Evolutionary conservation across 306 rosid genomes (phyloP), one percentile per base, ranked within the genome.

Genomic region (Luffa acutangula): DNA sequence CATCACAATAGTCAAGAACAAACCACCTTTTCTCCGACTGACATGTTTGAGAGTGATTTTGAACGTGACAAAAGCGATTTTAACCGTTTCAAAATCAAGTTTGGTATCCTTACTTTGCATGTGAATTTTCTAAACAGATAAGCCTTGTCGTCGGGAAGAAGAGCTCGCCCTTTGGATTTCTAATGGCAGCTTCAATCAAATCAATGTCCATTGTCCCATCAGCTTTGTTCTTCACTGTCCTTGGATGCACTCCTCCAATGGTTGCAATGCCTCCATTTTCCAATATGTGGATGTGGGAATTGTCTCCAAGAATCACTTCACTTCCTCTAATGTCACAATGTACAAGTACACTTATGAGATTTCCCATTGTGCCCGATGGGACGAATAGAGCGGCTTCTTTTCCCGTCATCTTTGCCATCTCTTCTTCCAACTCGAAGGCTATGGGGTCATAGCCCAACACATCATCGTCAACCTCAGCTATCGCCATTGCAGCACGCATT

Each of bases 241-340:
- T 89, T 10, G 97, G 89, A 86, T 95, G 97, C 10, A 95, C 97
- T 7, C 98, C 97, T 42, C 98, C 98, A 54, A 95, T 85, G 12
- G 97, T 95, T 72, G 98, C 59, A 82, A 95, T 85, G 78, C 98
- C 98, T 37, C 98, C 98, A 83, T 95, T 95, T 89, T 95, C 97
- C 60, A 60, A 88, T 8, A 95, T 87, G 74, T 87, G 86, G 59
- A 95, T 92, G 75, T 92, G 97, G 37, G 90, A 89, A 85, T 81
- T 91, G 78, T 92, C 75, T 5, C 98, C 98, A 31, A 95, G 90
- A 82, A 95, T 89, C 34, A 95, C 97, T 84, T 95, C 98, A 80
- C 97, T 95, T 42, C 98, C 98, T 85, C 98, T 86, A 33, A 87
- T 64, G 20, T 95, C 96, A 84, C 98, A 95, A 57, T 92, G 98